phyloP scores from a whole-genome alignment of 495 filamentous ascomycete species.

The Recurvomyces mirabilis region DNA sequence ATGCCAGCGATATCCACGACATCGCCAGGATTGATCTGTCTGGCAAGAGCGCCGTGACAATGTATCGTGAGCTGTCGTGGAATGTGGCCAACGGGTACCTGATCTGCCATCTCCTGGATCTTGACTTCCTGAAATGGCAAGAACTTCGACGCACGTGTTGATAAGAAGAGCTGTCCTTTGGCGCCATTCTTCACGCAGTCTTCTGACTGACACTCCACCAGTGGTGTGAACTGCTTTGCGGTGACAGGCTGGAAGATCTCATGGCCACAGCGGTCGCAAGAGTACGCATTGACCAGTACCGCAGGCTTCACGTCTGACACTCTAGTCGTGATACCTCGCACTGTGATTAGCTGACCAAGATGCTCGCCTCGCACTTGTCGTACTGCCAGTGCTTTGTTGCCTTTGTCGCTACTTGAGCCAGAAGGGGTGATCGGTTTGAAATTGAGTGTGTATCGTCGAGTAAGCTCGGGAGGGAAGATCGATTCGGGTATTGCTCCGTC shows the following conservation, averaged over 20 bases:
- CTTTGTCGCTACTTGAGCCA: conserved; percentile 49
- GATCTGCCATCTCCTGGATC: conserved; percentile 96
- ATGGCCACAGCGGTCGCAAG: conserved; percentile 88
- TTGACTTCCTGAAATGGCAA: conserved; percentile 97
- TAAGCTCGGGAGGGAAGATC: conserved; percentile 82
- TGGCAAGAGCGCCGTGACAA: conserved; percentile 74
- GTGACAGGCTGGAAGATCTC: conserved; percentile 97
- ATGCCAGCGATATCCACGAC: conserved; percentile 87
- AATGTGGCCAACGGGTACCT: conserved; percentile 95
- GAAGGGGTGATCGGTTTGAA: conserved; percentile 81
- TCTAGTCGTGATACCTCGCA: conserved; percentile 86
- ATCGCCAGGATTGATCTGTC: conserved; percentile 85
- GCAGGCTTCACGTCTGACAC: conserved; percentile 97
- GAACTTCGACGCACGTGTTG: conserved; percentile 91
- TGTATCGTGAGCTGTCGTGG: conserved; percentile 80
- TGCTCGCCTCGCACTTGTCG: conserved; percentile 86
- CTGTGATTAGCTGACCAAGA: conserved; percentile 83
- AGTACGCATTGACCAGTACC: conserved; percentile 94
- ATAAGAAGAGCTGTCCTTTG: conserved; percentile 85
- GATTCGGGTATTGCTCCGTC: conserved; percentile 44
- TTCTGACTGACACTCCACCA: conserved; percentile 71
- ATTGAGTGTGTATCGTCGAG: conserved; percentile 84
- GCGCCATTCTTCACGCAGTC: conserved; percentile 85
- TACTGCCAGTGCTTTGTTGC: conserved; percentile 75
- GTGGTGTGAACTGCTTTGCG: conserved; percentile 77